These are phyloP conservation scores for Cyathus striatus DNA, from an alignment of 768 basidiomycete genomes.

Conservation along the genomic window DNA sequence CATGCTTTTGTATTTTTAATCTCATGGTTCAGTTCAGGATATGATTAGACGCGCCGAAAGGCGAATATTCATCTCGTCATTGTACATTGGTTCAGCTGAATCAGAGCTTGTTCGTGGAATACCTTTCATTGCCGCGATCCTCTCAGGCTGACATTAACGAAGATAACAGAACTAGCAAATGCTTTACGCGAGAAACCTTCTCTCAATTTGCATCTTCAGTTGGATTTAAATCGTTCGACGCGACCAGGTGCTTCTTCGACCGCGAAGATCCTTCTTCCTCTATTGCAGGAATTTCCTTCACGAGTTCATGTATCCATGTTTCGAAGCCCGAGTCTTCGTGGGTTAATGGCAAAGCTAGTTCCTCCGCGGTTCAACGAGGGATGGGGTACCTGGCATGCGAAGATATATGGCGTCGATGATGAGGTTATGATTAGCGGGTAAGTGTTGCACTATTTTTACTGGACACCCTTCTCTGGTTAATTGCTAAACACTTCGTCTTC, in stretches of 20 bases:
- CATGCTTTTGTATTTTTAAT: background rate
- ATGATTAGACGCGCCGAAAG: constrained; percentile 73
- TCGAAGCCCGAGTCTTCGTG: constrained; percentile 79
- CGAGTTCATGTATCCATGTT: constrained; percentile 80
- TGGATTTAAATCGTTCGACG: constrained; percentile 80
- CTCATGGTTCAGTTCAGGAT: constrained; percentile 36
- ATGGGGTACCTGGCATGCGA: constrained; percentile 98
- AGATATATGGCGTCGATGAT: constrained; percentile 91
- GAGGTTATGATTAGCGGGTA: constrained; percentile 92
- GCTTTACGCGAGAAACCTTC: constrained; percentile 55
- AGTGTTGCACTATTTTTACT: constrained; percentile 11
- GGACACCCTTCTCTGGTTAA: background rate
- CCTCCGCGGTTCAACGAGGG: constrained; percentile 96
- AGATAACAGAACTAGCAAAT: constrained; percentile 67
- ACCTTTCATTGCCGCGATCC: background rate
- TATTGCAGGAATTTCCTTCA: constrained; percentile 65
- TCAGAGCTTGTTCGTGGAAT: constrained; percentile 60
- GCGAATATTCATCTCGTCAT: constrained; percentile 84
- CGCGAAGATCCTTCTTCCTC: constrained; percentile 61
- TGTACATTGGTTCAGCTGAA: constrained; percentile 84
- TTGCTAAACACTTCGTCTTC: too few relatives aligned
- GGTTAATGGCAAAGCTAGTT: constrained; percentile 67
- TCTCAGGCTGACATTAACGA: constrained; percentile 1
- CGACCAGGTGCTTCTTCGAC: constrained; percentile 70
- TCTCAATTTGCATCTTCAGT: constrained; percentile 64